Evolutionary conservation across 306 rosid genomes (phyloP).

Genomic region (Rosa multiflora): DNA sequence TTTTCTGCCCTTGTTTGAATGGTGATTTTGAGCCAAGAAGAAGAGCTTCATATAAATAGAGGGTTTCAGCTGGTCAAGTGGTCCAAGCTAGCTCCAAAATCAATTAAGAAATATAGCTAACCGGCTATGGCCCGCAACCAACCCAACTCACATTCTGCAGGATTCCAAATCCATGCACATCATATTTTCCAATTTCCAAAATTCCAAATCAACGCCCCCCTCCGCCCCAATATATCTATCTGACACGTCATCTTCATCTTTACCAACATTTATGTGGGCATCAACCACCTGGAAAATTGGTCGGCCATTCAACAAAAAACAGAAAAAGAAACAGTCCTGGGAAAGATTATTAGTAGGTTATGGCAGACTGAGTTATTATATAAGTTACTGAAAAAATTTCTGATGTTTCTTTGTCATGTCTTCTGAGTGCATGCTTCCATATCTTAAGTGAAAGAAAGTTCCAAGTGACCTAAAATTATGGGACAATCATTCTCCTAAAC

Average conservation of each 20-base stretch:
- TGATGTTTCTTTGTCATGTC: slow-evolving; percentile 12
- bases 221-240: background rate
- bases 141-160: background rate
- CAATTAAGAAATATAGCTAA: background rate
- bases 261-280: slow-evolving; percentile 58
- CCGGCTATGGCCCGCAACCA: slow-evolving; percentile 28
- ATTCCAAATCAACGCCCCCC: background rate
- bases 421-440: background rate
- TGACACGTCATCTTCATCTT: slow-evolving; percentile 22
- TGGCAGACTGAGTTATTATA: slow-evolving; percentile 17
- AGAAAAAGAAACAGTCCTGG: slow-evolving; percentile 6
- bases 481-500: background rate
- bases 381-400: background rate
- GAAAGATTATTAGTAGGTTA: background rate
- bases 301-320: slow-evolving; percentile 55
- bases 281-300: slow-evolving; percentile 70
- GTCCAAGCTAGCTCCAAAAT: slow-evolving; percentile 19
- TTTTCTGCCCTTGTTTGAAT: background rate
- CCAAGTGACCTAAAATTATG: background rate
- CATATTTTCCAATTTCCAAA: background rate
- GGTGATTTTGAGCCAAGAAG: background rate
- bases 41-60: slow-evolving; percentile 28
- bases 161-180: slow-evolving; percentile 45
- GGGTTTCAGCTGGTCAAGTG: slow-evolving; percentile 11
- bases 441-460: background rate